These are phyloP conservation scores for Leucocoprinus sp. DNA, from an alignment of 768 basidiomycete genomes.

Conservation along the genomic window DNA sequence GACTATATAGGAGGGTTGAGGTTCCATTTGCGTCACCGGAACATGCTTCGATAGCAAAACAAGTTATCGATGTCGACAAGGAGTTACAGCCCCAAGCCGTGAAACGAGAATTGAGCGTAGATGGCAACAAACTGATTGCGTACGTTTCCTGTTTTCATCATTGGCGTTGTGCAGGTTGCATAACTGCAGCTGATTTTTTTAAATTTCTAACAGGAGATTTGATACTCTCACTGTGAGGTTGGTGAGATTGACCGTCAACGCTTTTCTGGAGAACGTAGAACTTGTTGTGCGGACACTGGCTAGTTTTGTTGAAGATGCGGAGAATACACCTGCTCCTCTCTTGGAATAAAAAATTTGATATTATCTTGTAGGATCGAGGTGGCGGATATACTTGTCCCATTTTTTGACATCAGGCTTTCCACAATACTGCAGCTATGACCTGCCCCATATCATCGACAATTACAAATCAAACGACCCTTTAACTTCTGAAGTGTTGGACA, in stretches of 20 bases:
- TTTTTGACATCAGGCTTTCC: no score
- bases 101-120: constrained; percentile 57
- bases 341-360: not conserved
- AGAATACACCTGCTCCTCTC: constrained; percentile 12
- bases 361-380: not conserved
- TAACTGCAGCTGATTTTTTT: constrained; percentile 5
- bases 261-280: constrained; percentile 85
- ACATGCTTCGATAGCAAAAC: constrained; percentile 77
- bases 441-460: no score
- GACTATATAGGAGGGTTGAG: constrained; percentile 43
- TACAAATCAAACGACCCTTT: not conserved
- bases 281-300: constrained; percentile 76
- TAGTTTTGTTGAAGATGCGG: constrained; percentile 69
- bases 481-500: not conserved
- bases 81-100: constrained; percentile 81
- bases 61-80: constrained; percentile 78
- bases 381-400: no score
- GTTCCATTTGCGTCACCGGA: constrained; percentile 69
- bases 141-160: constrained; percentile 28
- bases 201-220: constrained; percentile 44
- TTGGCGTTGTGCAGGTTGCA: not conserved
- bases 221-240: constrained; percentile 75
- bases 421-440: no score
- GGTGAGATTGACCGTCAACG: constrained; percentile 77
- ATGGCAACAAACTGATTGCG: constrained; percentile 68